Base-by-base conservation (phyloP, 495 filamentous ascomycete genomes). In the Podospora pseudoanserina region DNA sequence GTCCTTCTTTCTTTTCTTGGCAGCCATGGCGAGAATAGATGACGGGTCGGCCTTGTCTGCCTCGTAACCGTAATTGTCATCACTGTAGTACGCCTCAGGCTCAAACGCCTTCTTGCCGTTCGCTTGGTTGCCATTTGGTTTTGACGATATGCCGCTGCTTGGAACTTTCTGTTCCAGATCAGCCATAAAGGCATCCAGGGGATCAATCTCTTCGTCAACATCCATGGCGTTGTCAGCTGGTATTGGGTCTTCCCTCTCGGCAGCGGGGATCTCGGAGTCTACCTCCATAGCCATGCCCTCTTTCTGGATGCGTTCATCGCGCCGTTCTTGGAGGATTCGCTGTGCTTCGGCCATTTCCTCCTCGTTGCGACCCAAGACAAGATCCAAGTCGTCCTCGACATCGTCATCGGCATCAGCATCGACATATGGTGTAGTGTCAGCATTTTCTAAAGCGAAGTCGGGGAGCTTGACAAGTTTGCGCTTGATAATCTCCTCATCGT, bases 1-100 rank as follows among this genome's bases (percentile, higher is more conserved):
- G 69, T 99, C 95, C 77, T 97, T 97, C 83, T 97, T 98, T 84
- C 97, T 99, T 75, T 91, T 92, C 75, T 96, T 97, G 58, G 86
- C 91, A 18, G 92, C 89, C 80, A 96, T 90, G 53, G 92, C 90
- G 27, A 97, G 85, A 71, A 97, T 91, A 7, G 81, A 77, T 73
- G 94, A 89, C 64, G 96, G 90, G 20, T 92, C 87, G 73, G 91
- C 89, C 44, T 86, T 83, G 56, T 90, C 90, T 2, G 92, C 88
- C 27, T 90, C 88, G 66, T 92, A 85, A 64, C 90, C 88, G 34
- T 88, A 88, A 60, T 95, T 92, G 55, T 96, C 89, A 63, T 94
- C 93, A 55, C 85, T 87, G 74, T 96, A 95, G 68, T 97, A 88
- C n/a, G 92, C 86, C 78, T 96, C 88, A 1, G 91, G 90, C 72